phyloP scores from a whole-genome alignment of 345 rosid genomes.

The Psidium friedrichsthalianum region DNA sequence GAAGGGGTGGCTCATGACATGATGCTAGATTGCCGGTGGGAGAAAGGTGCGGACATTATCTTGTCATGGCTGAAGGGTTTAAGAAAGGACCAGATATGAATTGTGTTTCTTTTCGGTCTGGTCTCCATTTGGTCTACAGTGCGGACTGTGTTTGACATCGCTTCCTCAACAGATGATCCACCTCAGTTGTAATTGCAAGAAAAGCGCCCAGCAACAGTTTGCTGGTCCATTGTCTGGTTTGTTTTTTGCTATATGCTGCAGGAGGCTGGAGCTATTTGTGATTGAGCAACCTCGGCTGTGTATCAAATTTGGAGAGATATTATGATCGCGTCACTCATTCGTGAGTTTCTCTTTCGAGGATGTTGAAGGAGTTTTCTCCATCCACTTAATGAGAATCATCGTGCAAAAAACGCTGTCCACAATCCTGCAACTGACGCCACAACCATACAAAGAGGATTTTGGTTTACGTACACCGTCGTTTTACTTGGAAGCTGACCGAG shows the following conservation, averaged over 20 bases:
- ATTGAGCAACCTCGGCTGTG: not conserved
- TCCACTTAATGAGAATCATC: not conserved
- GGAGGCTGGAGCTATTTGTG: not conserved
- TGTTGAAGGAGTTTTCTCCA: not conserved
- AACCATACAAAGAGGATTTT: not conserved
- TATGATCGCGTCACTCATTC: not conserved
- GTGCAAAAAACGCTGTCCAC: not conserved
- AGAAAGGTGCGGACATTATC: conserved; percentile 46
- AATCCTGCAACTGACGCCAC: not conserved
- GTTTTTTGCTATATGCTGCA: not conserved
- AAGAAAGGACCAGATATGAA: not conserved
- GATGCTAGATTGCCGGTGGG: conserved; percentile 88
- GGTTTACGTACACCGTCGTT: not conserved
- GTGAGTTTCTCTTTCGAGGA: not conserved
- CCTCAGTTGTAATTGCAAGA: not conserved
- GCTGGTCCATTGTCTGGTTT: not conserved
- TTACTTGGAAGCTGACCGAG: not conserved
- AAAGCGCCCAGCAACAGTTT: not conserved
- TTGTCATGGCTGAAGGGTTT: conserved; percentile 45
- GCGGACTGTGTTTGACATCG: not conserved
- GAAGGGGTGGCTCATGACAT: conserved; percentile 83
- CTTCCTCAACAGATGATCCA: not conserved
- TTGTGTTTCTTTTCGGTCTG: not conserved
- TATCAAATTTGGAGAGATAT: not conserved
- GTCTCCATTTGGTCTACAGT: not conserved